phyloP scores from a whole-genome alignment of 257 asterid genomes.

The Solanum pinnatisectum region DNA sequence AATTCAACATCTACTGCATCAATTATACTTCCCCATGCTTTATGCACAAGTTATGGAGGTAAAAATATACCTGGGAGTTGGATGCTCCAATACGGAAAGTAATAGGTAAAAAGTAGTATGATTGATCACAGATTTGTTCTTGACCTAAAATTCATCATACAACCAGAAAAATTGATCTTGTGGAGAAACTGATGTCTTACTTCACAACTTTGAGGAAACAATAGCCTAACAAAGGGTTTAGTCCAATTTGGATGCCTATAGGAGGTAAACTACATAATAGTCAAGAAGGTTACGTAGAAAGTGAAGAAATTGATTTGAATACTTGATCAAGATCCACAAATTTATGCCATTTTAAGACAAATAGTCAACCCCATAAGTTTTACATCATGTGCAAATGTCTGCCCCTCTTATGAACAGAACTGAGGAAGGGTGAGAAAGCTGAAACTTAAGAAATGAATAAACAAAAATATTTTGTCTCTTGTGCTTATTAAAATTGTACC shows the following conservation, averaged over 20 bases:
- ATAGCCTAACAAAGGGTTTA: neutral
- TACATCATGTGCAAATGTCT: neutral
- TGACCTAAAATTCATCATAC: neutral
- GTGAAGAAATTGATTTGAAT: neutral
- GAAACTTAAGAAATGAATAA: neutral
- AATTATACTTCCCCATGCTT: neutral
- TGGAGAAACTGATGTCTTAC: neutral
- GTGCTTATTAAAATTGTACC: conserved; percentile 24
- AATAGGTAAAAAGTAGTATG: neutral
- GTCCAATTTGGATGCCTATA: neutral
- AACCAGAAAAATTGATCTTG: neutral
- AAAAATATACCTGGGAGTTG: neutral
- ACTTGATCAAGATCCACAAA: neutral
- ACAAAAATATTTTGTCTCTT: neutral
- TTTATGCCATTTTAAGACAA: neutral
- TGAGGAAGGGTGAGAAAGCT: neutral
- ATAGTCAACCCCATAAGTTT: neutral
- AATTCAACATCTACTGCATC: neutral
- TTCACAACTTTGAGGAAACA: neutral
- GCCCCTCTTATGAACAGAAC: neutral
- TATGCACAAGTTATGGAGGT: neutral
- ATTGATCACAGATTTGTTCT: neutral
- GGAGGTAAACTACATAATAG: neutral
- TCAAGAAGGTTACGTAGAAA: neutral
- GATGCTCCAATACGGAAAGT: neutral